Evolutionary conservation across 2,329 filamentous ascomycete species (phyloP).

Genomic region (Fusarium solani-melongenae): DNA sequence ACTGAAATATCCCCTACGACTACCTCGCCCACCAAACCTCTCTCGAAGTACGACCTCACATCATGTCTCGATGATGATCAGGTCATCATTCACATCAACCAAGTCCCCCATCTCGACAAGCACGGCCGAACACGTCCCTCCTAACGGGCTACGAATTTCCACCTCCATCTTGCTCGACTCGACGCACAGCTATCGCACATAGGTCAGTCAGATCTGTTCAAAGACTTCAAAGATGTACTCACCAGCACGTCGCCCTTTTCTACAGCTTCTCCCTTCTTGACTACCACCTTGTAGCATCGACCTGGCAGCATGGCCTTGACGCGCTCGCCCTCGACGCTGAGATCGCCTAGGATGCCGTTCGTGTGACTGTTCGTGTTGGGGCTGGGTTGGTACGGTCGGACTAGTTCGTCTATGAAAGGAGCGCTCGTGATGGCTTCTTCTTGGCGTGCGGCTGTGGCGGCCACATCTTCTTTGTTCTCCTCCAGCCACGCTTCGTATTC

Average conservation of each 20-base stretch:
- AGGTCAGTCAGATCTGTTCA: conserved; percentile 1
- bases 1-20: background rate
- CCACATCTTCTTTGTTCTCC: conserved; percentile 43
- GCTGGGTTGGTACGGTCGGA: conserved; percentile 39
- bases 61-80: conserved; percentile 40
- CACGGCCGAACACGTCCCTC: conserved; percentile 42
- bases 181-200: conserved; percentile 41
- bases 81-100: conserved; percentile 44
- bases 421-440: conserved; percentile 40
- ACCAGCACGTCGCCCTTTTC: conserved; percentile 46
- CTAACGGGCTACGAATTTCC: conserved; percentile 45
- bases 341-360: background rate
- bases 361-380: background rate
- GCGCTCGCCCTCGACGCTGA: conserved; percentile 34
- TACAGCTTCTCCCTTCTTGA: conserved; percentile 39
- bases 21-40: background rate
- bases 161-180: conserved; percentile 54
- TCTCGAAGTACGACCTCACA: background rate
- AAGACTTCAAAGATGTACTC: background rate
- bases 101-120: conserved; percentile 44
- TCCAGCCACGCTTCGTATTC: conserved; percentile 49
- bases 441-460: conserved; percentile 30
- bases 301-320: conserved; percentile 49
- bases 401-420: conserved; percentile 46
- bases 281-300: conserved; percentile 48